A percentile compares a stretch with the other conserved stretches of the same genome.
These are phyloP conservation scores for Beauveria asiatica DNA, from an alignment of 2,329 filamentous ascomycete genomes.

Conservation along the genomic window DNA sequence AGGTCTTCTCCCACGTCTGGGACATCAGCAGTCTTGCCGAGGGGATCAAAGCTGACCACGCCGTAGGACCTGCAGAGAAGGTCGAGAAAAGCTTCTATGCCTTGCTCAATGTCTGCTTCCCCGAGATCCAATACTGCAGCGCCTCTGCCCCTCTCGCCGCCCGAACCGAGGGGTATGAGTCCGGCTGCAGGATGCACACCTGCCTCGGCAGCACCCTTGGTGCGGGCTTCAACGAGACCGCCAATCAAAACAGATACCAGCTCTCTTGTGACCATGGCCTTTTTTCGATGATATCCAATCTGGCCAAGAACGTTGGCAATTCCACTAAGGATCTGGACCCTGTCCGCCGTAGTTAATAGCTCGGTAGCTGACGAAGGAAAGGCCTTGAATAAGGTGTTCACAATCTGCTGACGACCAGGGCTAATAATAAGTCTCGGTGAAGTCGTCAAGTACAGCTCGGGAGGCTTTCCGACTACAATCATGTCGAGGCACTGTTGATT, in stretches of 20 bases:
- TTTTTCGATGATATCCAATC: constrained; percentile 77
- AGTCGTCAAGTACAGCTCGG: constrained; percentile 40
- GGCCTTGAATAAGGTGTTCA: constrained; percentile 56
- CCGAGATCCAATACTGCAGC: constrained; percentile 51
- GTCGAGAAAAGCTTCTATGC: constrained; percentile 55
- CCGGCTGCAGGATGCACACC: constrained; percentile 92
- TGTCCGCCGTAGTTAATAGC: constrained; percentile 63
- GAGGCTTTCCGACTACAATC: constrained; percentile 54
- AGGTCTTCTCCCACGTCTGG: constrained; percentile 32
- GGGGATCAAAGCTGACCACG: constrained; percentile 43
- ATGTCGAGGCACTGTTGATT: constrained; percentile 52
- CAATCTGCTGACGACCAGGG: constrained; percentile 55
- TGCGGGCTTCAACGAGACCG: constrained; percentile 82
- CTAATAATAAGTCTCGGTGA: constrained; percentile 47
- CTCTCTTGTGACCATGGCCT: constrained; percentile 81
- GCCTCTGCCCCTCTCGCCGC: constrained; percentile 39
- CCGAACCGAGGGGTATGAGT: constrained; percentile 60
- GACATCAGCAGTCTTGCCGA: constrained; percentile 19
- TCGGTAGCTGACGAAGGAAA: constrained; percentile 61
- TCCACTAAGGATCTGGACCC: constrained; percentile 71
- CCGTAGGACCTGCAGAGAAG: constrained; percentile 56
- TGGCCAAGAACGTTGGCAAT: constrained; percentile 78
- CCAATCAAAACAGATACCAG: constrained; percentile 75
- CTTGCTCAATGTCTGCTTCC: constrained; percentile 56
- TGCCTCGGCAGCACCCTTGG: constrained; percentile 88